phyloP scores from a whole-genome alignment of 108 stramenopile genomes.

The Schizochytrium sp. region DNA sequence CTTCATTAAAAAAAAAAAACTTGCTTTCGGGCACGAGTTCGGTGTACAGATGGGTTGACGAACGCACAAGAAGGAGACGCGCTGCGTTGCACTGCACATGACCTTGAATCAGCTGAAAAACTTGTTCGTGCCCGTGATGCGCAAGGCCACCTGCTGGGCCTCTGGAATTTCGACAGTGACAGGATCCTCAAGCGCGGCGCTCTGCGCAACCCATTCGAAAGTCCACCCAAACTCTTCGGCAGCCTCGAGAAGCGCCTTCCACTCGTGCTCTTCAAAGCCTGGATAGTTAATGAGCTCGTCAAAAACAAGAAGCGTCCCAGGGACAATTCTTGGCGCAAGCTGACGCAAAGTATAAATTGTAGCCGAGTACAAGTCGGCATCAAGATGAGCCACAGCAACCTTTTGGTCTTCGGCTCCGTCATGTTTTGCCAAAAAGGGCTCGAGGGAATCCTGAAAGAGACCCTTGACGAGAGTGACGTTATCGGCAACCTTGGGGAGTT shows the following conservation, averaged over 20 bases:
- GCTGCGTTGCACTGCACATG: too few species aligned
- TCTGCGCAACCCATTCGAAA: constrained; percentile 7
- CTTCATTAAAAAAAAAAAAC: too few species aligned
- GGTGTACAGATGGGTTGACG: too few species aligned
- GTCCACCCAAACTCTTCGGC: background rate
- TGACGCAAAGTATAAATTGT: background rate
- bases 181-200: background rate
- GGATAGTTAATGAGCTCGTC: background rate
- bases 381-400: background rate
- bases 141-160: background rate
- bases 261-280: background rate
- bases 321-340: background rate
- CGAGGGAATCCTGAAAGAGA: background rate
- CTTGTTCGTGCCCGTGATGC: background rate
- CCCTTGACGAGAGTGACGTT: constrained; percentile 1
- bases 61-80: too few species aligned
- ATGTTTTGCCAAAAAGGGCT: background rate
- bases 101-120: background rate
- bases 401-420: background rate
- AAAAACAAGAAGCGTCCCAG: constrained; percentile 4
- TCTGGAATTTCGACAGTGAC: background rate
- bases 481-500: background rate
- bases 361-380: constrained; percentile 10
- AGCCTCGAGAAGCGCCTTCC: constrained; percentile 13
- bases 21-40: too few species aligned